Conservation (phyloP, 768 basidiomycete genomes). For the Suillus plorans region DNA sequence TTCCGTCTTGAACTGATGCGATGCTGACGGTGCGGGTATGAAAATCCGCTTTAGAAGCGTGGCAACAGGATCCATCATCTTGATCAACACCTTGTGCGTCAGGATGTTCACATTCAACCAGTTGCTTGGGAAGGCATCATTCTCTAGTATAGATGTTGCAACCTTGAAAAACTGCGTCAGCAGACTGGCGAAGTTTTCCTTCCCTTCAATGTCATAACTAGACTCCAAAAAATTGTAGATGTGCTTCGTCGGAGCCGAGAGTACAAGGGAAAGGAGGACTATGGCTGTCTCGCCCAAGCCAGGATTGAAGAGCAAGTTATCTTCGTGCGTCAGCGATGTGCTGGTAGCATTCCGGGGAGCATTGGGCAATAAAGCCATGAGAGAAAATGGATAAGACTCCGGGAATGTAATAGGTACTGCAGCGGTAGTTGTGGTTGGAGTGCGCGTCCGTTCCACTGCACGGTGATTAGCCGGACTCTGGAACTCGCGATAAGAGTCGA, state of each 20-base stretch:
- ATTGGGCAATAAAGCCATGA: conserved; percentile 68
- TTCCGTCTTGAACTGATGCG: conserved; percentile 65
- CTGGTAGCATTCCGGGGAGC: conserved; percentile 42
- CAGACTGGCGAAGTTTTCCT: conserved; percentile 69
- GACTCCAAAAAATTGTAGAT: conserved; percentile 78
- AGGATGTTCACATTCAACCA: conserved; percentile 93
- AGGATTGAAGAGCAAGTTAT: conserved; percentile 61
- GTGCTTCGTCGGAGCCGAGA: conserved; percentile 76
- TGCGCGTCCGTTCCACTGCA: conserved; percentile 67
- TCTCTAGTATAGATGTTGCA: conserved; percentile 75
- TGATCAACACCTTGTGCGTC: conserved; percentile 84
- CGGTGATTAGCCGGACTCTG: conserved; percentile 63
- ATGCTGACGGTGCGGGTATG: conserved; percentile 65
- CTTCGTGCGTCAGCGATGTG: conserved; percentile 42
- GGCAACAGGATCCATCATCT: conserved; percentile 82
- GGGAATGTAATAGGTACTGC: conserved; percentile 83
- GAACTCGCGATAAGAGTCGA: conserved; percentile 88
- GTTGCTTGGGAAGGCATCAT: conserved; percentile 83
- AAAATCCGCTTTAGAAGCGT: conserved; percentile 78
- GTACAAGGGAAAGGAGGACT: conserved; percentile 78
- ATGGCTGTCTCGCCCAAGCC: conserved; percentile 84
- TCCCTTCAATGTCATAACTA: conserved; percentile 85
- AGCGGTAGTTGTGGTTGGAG: conserved; percentile 56
- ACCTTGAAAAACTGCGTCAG: conserved; percentile 82
- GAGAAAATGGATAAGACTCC: conserved; percentile 89